Base-by-base conservation (phyloP, 176 grass and related monocot genomes). In the Chrysopogon serrulatus region DNA sequence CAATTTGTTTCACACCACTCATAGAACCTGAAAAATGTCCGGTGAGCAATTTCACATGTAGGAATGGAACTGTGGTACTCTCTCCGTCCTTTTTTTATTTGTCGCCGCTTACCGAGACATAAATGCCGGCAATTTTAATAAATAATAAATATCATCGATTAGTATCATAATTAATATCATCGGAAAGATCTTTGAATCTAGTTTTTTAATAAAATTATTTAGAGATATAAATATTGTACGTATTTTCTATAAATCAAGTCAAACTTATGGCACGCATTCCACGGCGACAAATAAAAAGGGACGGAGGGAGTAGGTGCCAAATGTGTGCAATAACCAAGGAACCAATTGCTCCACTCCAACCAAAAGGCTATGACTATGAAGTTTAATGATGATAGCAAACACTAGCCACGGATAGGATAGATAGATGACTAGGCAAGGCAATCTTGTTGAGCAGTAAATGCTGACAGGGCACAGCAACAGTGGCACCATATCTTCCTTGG, bases 371-470 rank as follows among this genome's bases (percentile, higher is more conserved):
- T 44, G 78, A 34, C 79, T 78, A 83, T 56, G 78, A 53, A 44
- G 32, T 17, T 80, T 85, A 71, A 24, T 81, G 65, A 65, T 73
- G 72, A 72, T 66, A 40, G 79, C 23, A 57, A 57, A 57, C 2
- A 32, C 79, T 67, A 86, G 83, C 21, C 73, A 82, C 66, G 45
- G 83, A 70, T 63, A 24, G 66, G 23, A 71, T 66, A 64, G 77
- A 81, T 51, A 71, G 56, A 78, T 67, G 73, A 14, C 18, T 1
- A 27, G 3, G 40, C 69, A 72, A 30, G 69, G 7, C 57, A 88
- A 79, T 79, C 71, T 66, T 83, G 88, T 79, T 83, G 88, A 90
- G 19, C 23, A 68, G 74, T 86, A 83, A 83, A 86, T 83, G 84
- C 35, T 86, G 74, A 16, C 79, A 90, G 88, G 73, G 79, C 45